A percentile compares a stretch with the other conserved stretches of the same genome.
Conservation (phyloP, 2,329 filamentous ascomycete species). For the Aspergillus eucalypticola region DNA sequence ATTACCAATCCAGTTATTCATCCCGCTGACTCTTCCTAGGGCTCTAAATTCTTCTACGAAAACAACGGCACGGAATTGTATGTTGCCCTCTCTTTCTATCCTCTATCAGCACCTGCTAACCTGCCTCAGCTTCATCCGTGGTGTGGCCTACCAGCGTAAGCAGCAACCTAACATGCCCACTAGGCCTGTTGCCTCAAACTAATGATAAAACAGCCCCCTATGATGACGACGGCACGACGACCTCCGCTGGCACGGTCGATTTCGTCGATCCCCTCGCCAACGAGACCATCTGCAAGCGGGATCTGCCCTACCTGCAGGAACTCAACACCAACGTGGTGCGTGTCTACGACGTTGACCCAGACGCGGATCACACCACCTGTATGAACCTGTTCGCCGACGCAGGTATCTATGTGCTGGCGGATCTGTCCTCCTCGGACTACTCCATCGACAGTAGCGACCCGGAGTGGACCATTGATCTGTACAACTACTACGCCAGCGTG, state of each 20-base stretch:
- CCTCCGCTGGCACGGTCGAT: conserved; percentile 46
- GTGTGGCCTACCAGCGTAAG: conserved; percentile 82
- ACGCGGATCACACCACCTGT: conserved; percentile 72
- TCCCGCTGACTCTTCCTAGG: conserved; percentile 44
- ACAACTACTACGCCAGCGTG: conserved; percentile 75
- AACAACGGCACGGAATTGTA: conserved; percentile 72
- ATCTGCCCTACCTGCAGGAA: conserved; percentile 75
- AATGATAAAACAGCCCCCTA: conserved; percentile 57
- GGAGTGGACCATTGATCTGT: conserved; percentile 75
- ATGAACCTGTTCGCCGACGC: conserved; percentile 78
- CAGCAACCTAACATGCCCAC: not conserved
- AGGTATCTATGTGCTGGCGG: conserved; percentile 91
- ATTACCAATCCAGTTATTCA: not conserved
- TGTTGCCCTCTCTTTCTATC: conserved; percentile 19
- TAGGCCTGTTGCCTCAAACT: not conserved
- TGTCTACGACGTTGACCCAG: conserved; percentile 86
- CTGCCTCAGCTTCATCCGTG: conserved; percentile 69
- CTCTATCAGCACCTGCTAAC: not conserved
- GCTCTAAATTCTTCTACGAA: conserved; percentile 83
- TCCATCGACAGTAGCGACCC: conserved; percentile 84
- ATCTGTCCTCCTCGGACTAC: conserved; percentile 74
- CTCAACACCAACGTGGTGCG: conserved; percentile 88
- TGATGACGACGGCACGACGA: conserved; percentile 53
- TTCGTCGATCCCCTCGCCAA: conserved; percentile 84
- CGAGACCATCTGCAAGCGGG: conserved; percentile 69